Evolutionary conservation across 805 yeast genomes (phyloP), one percentile per base, ranked within the genome.

Genomic region (Cyberlindnera samutprakarnensis): DNA sequence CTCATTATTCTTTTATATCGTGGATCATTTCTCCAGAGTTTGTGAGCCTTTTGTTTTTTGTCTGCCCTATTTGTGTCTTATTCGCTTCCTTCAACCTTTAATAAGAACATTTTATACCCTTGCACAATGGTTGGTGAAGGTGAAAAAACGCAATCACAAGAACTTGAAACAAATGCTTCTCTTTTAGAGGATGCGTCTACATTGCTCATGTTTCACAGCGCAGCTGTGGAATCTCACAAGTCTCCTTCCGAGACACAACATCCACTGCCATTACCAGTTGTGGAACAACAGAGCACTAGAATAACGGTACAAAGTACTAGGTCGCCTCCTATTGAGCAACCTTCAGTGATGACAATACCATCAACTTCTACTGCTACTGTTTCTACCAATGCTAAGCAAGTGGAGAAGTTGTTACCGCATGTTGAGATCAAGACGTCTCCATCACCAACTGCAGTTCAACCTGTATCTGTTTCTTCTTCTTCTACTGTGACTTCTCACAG

Each of bases 171-270:
- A 2, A 36, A 37, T 20, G 38, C 41, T 1, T 56, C 67, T 3
- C 38, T 62, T 6, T 54, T 74, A 9, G 76, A 73, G 41, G 80
- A 75, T 56, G 80, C 82, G 1, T 71, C 78, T 13, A 71, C 79
- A 15, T 55, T 75, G 28, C 57, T 75, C 33, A 68, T 73, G 78
- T 72, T 75, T 47, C 77, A 78, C 16, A 72, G 66, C 42, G 67
- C 65, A 13, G 75, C 70, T 4, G 69, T 49, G n/a, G 41, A 40
- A 2, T 35, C 53, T 57, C 12, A 61, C 21, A 20, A n/a, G 13
- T 14, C 28, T 9, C 21, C 24, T 1, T 20, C 18, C 6, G 31
- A 33, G 6, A 9, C 15, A 21, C 36, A 21, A 36, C 30, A 8
- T 8, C 10, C 21, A 8, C 21, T 8, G 21, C 10, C 7, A 7